A percentile compares a stretch with the other conserved stretches of the same genome.
phyloP scores from a whole-genome alignment of 1,284 basidiomycete species.

The Tausonia pullulans region DNA sequence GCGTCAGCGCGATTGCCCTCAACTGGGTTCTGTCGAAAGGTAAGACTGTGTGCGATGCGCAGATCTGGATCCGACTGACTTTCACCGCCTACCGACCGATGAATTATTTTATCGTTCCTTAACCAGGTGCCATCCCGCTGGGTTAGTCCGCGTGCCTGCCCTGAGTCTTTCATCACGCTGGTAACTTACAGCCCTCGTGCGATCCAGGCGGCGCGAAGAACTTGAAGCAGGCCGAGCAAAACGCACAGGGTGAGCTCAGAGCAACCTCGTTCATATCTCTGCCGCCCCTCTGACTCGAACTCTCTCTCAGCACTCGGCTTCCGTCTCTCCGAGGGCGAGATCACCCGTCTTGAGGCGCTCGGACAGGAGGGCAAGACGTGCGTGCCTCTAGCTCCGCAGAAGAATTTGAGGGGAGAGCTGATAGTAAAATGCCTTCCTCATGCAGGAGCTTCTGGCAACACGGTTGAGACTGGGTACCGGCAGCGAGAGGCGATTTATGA shows the following conservation, averaged over 20 bases:
- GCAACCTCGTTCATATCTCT: neutral
- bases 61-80: neutral
- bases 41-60: neutral
- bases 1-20: constrained; percentile 30
- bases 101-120: neutral
- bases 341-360: neutral
- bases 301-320: constrained; percentile 4
- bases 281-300: neutral
- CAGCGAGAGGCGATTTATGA: too few relatives aligned
- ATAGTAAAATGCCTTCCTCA: too few relatives aligned
- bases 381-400: neutral
- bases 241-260: neutral
- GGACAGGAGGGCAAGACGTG: constrained; percentile 12
- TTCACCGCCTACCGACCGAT: too few relatives aligned
- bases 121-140: constrained; percentile 28
- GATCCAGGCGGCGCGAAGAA: constrained; percentile 28
- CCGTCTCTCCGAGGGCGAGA: constrained; percentile 3
- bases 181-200: neutral
- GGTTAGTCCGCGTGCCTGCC: constrained; percentile 1
- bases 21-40: constrained; percentile 34
- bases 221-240: constrained; percentile 26
- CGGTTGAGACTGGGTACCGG: neutral
- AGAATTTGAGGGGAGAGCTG: neutral
- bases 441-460: constrained; percentile 5
- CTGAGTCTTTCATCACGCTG: neutral